These are phyloP conservation scores for Tricholoma bakamatsutake DNA, from an alignment of 768 basidiomycete species.

Conservation along the genomic window DNA sequence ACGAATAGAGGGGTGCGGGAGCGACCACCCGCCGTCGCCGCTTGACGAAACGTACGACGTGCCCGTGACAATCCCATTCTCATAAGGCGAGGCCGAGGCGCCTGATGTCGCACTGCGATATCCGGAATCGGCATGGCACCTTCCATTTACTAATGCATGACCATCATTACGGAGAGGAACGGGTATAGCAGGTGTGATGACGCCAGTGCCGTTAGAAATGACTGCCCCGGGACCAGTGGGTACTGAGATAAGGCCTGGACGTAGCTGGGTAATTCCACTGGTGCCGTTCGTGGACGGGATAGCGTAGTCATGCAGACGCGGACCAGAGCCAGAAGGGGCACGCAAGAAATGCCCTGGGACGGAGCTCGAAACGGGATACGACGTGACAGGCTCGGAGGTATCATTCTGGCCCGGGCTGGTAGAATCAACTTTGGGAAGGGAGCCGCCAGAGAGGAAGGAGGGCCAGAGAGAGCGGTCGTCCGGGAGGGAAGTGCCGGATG, in stretches of 20 bases:
- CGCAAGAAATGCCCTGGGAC: constrained; percentile 34
- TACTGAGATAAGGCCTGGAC: constrained; percentile 48
- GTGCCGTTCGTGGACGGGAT: constrained; percentile 32
- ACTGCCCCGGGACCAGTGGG: constrained; percentile 17
- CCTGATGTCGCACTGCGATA: constrained; percentile 24
- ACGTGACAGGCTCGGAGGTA: constrained; percentile 10
- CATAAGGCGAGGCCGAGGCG: constrained; percentile 19
- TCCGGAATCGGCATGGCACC: constrained; percentile 19
- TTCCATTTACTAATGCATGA: constrained; percentile 4
- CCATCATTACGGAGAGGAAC: constrained; percentile 24
- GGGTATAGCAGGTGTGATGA: constrained; percentile 24
- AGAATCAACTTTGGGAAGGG: constrained; percentile 46
- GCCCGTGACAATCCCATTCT: constrained; percentile 13
- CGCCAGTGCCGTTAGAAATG: neutral
- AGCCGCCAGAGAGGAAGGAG: constrained; percentile 68
- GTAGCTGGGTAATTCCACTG: constrained; percentile 49
- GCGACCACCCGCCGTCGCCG: constrained; percentile 40
- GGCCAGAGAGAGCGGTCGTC: constrained; percentile 95
- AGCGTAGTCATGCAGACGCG: constrained; percentile 63
- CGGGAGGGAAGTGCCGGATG: constrained; percentile 72
- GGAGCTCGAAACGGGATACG: constrained; percentile 42
- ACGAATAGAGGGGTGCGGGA: constrained; percentile 48
- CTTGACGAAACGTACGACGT: constrained; percentile 12
- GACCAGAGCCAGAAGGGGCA: constrained; percentile 30
- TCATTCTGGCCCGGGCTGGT: constrained; percentile 8